A percentile compares a stretch with the other conserved stretches of the same genome.
Evolutionary conservation across 1,139 yeast species (phyloP).

Genomic region (Spathaspora sp.): DNA sequence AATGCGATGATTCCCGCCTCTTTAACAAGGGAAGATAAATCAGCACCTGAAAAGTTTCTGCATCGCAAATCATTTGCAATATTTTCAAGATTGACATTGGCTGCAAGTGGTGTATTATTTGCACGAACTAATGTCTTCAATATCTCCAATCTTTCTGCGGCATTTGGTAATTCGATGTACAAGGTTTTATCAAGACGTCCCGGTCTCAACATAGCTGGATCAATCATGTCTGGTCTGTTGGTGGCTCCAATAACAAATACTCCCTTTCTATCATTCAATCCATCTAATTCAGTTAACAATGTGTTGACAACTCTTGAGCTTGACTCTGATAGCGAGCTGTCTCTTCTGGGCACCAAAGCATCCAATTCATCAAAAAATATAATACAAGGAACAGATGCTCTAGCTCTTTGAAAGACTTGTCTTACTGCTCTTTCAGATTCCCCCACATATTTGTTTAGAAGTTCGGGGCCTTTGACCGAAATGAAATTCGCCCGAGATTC

Average conservation of each 20-base stretch:
- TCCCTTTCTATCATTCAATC: slow-evolving; percentile 88
- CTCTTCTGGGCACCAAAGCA: slow-evolving; percentile 94
- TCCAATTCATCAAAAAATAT: slow-evolving; percentile 95
- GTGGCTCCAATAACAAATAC: slow-evolving; percentile 96
- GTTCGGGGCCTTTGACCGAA: slow-evolving; percentile 92
- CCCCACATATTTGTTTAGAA: slow-evolving; percentile 92
- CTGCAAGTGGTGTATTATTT: slow-evolving; percentile 74
- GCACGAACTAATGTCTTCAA: slow-evolving; percentile 70
- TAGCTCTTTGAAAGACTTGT: slow-evolving; percentile 90
- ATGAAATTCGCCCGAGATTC: slow-evolving; percentile 95
- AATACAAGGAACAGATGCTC: slow-evolving; percentile 94
- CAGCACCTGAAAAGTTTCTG: slow-evolving; percentile 93
- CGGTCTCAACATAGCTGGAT: slow-evolving; percentile 97
- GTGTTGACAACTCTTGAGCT: slow-evolving; percentile 95
- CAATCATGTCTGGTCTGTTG: slow-evolving; percentile 97
- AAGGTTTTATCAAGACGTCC: slow-evolving; percentile 93
- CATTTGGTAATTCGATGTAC: slow-evolving; percentile 84
- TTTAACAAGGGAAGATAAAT: slow-evolving; percentile 83
- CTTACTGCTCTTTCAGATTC: slow-evolving; percentile 94
- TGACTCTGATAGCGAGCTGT: slow-evolving; percentile 81
- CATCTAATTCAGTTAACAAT: slow-evolving; percentile 88
- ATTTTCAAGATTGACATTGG: slow-evolving; percentile 55
- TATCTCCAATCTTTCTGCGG: slow-evolving; percentile 76
- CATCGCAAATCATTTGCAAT: slow-evolving; percentile 79
- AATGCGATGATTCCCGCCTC: slow-evolving; percentile 92